phyloP scores from a whole-genome alignment of 306 rosid species.

The Leucaena leucocephala region DNA sequence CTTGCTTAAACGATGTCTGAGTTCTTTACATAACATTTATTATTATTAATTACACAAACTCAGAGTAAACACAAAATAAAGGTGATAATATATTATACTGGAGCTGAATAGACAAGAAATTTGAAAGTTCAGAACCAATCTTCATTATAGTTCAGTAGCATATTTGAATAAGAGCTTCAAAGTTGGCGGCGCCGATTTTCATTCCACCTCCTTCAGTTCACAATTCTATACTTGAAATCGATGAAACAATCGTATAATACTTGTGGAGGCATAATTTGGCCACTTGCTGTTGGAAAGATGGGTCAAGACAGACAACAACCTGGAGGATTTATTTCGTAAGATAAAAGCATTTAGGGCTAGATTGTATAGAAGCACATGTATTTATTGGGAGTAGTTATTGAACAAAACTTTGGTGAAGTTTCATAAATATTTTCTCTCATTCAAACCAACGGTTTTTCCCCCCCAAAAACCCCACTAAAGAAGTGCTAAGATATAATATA shows the following conservation, averaged over 20 bases:
- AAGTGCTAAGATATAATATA: background rate
- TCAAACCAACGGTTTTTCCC: background rate
- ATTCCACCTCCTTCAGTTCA: slow-evolving; percentile 20
- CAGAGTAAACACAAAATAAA: slow-evolving; percentile 4
- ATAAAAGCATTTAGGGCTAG: background rate
- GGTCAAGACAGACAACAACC: slow-evolving; percentile 92
- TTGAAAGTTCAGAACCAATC: slow-evolving; percentile 1
- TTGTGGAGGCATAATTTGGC: slow-evolving; percentile 63
- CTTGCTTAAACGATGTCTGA: background rate
- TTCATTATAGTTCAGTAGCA: slow-evolving; percentile 31
- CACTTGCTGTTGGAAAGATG: slow-evolving; percentile 57
- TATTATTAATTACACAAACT: background rate
- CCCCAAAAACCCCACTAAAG: too few relatives aligned
- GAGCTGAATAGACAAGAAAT: background rate
- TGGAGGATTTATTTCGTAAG: slow-evolving; percentile 37
- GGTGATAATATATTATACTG: slow-evolving; percentile 14
- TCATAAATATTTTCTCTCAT: background rate
- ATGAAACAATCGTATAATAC: slow-evolving; percentile 1
- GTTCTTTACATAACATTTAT: slow-evolving; percentile 19
- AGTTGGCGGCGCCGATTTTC: background rate
- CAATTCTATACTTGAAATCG: slow-evolving; percentile 4
- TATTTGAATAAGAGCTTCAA: slow-evolving; percentile 23
- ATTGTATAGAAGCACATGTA: background rate
- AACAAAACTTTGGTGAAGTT: background rate
- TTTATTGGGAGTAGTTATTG: background rate